phyloP scores from a whole-genome alignment of 805 yeast genomes.

The Yarrowia sp. region DNA sequence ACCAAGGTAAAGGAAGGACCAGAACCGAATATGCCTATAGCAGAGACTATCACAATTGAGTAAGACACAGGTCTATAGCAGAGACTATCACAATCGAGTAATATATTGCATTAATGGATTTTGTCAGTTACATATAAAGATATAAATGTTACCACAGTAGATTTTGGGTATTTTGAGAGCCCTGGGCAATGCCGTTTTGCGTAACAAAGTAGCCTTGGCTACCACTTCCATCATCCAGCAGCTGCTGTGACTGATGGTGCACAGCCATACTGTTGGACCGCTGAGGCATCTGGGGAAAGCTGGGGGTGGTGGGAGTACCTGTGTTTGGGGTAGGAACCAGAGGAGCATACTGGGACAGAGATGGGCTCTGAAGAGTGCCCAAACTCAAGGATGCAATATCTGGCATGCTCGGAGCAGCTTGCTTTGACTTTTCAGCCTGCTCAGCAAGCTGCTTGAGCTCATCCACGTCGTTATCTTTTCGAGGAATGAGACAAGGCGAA shows the following conservation, averaged over 20 bases:
- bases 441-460: conserved; percentile 22
- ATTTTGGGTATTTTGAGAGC: conserved; percentile 10
- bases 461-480: conserved; percentile 24
- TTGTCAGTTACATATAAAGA: background rate
- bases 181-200: conserved; percentile 14
- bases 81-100: background rate
- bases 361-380: conserved; percentile 1
- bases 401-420: background rate
- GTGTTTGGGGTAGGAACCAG: conserved; percentile 2
- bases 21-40: conserved; percentile 34
- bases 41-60: background rate
- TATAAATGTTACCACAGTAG: background rate
- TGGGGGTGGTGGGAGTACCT: conserved; percentile 8
- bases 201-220: conserved; percentile 26
- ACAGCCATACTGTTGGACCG: conserved; percentile 8
- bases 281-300: conserved; percentile 19
- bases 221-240: conserved; percentile 24
- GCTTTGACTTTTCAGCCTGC: conserved; percentile 16
- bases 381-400: background rate
- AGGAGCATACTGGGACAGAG: conserved; percentile 7
- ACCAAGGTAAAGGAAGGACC: conserved; percentile 42
- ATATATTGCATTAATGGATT: background rate
- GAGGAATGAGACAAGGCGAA: conserved; percentile 48
- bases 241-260: conserved; percentile 1
- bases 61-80: background rate